Evolutionary conservation across 2,329 filamentous ascomycete genomes (phyloP), one percentile per base, ranked within the genome.

Genomic region (Pseudogymnoascus sp.): DNA sequence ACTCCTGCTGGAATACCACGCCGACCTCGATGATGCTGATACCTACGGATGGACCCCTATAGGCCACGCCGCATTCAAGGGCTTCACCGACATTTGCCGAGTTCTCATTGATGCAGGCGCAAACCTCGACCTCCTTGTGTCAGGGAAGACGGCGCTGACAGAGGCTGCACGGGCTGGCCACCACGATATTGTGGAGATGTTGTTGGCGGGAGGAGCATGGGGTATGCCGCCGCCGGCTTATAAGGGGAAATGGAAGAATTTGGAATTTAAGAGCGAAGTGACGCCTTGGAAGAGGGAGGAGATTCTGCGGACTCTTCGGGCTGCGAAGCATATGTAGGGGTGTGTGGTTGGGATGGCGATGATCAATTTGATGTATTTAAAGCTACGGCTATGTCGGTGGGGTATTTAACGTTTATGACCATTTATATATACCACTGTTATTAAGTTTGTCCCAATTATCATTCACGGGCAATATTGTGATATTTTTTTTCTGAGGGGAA

Each of bases 191-290:
- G 47, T 54, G 7, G 5, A 54, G 47, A 54, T 54, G 47, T n/a
- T 54, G 47, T 11, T 54, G 7, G 28, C 28, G 47, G 47, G 28
- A 8, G 47, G 47, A 2, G 47, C 47, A 5, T 54, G 47, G 47
- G 28, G 16, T 3, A 54, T 54, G 28, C 47, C 47, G 28, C 47
- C 47, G 4, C 47, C 47, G 2, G 47, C 47, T 6, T 54, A 54
- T 54, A 54, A 54, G 47, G 47, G 47, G 47, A 54, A 54, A 7
- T 54, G 47, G 47, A 54, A 54, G 47, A 54, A 54, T 20, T 2
- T 54, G 16, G 47, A 54, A n/a, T 54, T 54, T 2, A 54, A 54
- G 47, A 54, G 28, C 16, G 47, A 34, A 16, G 28, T 54, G 47
- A 34, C 28, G 9, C 47, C 47, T 34, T 54, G 47, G 47, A 54